These are phyloP conservation scores for Phytophthora hybrid DNA, from an alignment of 352 stramenopile species.

Conservation along the genomic window DNA sequence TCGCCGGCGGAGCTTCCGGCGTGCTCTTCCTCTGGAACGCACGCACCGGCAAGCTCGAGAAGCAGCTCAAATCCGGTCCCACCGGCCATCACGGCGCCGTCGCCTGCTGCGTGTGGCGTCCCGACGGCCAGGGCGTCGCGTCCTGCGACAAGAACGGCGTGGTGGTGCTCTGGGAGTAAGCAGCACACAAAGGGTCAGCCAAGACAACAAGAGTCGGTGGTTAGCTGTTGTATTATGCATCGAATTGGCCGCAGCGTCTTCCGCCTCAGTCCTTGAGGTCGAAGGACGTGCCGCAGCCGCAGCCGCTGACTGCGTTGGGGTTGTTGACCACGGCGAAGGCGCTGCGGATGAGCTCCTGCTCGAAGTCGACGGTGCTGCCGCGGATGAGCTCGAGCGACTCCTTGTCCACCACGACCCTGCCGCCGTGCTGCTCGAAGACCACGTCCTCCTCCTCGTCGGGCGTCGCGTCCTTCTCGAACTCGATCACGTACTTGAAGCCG, in stretches of 20 bases:
- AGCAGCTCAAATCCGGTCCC: constrained; percentile 53
- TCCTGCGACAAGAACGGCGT: constrained; percentile 88
- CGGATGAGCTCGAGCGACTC: constrained; percentile 95
- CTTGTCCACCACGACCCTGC: constrained; percentile 92
- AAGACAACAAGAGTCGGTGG: background rate
- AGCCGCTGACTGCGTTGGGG: constrained; percentile 96
- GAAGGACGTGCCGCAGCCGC: constrained; percentile 98
- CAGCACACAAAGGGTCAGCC: background rate
- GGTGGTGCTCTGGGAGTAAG: constrained; percentile 81
- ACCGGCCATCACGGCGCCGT: constrained; percentile 71
- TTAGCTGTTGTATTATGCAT: constrained; percentile 20
- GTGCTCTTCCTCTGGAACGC: constrained; percentile 76
- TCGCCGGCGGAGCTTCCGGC: constrained; percentile 62
- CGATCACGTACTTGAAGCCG: constrained; percentile 94
- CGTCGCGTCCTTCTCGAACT: constrained; percentile 76
- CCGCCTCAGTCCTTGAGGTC: constrained; percentile 92
- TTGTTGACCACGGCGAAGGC: constrained; percentile 98
- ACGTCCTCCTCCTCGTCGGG: constrained; percentile 62
- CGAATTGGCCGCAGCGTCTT: background rate
- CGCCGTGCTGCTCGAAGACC: constrained; percentile 91
- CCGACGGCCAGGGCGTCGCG: constrained; percentile 65
- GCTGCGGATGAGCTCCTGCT: constrained; percentile 97
- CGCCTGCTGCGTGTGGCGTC: constrained; percentile 81
- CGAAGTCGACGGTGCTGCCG: constrained; percentile 96
- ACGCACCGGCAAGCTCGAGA: constrained; percentile 57